Evolutionary conservation across 1,139 yeast genomes (phyloP).

Genomic region (Hyphopichia fennica): DNA sequence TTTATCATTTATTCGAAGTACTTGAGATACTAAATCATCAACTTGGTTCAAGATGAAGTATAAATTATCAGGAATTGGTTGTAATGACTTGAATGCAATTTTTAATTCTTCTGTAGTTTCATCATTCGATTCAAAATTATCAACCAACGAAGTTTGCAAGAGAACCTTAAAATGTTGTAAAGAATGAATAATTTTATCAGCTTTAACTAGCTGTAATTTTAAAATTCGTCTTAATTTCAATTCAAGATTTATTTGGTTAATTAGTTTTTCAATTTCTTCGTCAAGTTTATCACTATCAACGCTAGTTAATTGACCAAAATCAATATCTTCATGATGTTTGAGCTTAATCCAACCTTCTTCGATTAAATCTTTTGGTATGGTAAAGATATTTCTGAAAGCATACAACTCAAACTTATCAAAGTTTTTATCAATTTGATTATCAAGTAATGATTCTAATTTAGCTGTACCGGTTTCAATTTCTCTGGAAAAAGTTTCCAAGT

Average conservation of each 20-base stretch:
- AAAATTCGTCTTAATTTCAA: slow-evolving; percentile 44
- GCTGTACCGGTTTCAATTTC: slow-evolving; percentile 80
- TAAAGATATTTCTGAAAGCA: slow-evolving; percentile 72
- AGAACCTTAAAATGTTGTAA: background rate
- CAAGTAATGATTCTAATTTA: slow-evolving; percentile 74
- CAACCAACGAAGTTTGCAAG: background rate
- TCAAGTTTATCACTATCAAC: slow-evolving; percentile 2
- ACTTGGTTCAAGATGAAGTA: slow-evolving; percentile 45
- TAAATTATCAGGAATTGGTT: slow-evolving; percentile 56
- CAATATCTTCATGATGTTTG: slow-evolving; percentile 65
- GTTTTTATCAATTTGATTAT: slow-evolving; percentile 75
- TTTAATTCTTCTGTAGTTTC: slow-evolving; percentile 19
- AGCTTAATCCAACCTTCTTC: slow-evolving; percentile 67
- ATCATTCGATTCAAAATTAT: background rate
- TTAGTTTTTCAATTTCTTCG: slow-evolving; percentile 29
- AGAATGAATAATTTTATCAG: slow-evolving; percentile 17
- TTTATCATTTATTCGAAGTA: slow-evolving; percentile 32
- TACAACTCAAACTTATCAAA: slow-evolving; percentile 88
- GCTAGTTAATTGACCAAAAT: slow-evolving; percentile 19
- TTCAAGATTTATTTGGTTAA: slow-evolving; percentile 46
- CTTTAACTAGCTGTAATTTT: slow-evolving; percentile 40
- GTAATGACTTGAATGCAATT: slow-evolving; percentile 35
- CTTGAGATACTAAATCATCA: slow-evolving; percentile 39
- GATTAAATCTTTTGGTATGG: slow-evolving; percentile 68
- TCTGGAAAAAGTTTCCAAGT: slow-evolving; percentile 8